Base-by-base conservation (phyloP, 1,139 yeast genomes). In the Pichia sp. region DNA sequence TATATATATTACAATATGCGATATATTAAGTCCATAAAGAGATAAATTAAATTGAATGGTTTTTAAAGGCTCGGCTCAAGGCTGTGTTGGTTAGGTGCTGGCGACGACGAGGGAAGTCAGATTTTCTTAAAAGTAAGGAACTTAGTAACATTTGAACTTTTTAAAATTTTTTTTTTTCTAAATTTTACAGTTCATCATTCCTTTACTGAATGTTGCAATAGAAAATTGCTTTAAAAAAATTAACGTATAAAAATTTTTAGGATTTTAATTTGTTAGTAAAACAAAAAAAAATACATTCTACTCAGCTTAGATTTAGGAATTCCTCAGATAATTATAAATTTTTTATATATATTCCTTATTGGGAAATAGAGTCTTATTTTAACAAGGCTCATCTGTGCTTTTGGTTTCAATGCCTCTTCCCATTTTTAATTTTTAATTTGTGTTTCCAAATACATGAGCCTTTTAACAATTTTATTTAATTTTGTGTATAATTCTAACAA, bases 311-410 rank as follows among this genome's bases (percentile, higher is more conserved):
- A 16, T 16, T 16, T 16, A 16, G 16, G 16, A 16, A 16, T 36
- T 12, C 25, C 6, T 10, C 31, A 4, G 39, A 24, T 16, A 16
- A 16, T 16, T 16, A 20, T 34, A 35, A 23, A 31, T 22, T 28
- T 6, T 12, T 16, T 35, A 22, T 4, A 4, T 10, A 11, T 22
- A 10, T 12, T 25, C 46, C 40, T 8, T n/a, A 35, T 30, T 9
- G 12, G 48, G 42, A 31, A 43, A 29, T 27, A 42, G 48, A 45
- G 41, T 7, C 28, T 33, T 10, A 20, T 41, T 45, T 45, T 37
- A 33, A 45, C 48, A 45, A 24, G 48, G 35, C 35, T 37, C 35
- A 37, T 30, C 40, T 2, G 8, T 16, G 16, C 16, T 16, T 16
- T 16, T 16, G 16, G 16, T 16, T 16, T 20, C 28, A 26, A 6